Percentiles rank a stretch among this genome's conserved stretches.
phyloP scores from a whole-genome alignment of 768 basidiomycete species.

The Pluteus cervinus region DNA sequence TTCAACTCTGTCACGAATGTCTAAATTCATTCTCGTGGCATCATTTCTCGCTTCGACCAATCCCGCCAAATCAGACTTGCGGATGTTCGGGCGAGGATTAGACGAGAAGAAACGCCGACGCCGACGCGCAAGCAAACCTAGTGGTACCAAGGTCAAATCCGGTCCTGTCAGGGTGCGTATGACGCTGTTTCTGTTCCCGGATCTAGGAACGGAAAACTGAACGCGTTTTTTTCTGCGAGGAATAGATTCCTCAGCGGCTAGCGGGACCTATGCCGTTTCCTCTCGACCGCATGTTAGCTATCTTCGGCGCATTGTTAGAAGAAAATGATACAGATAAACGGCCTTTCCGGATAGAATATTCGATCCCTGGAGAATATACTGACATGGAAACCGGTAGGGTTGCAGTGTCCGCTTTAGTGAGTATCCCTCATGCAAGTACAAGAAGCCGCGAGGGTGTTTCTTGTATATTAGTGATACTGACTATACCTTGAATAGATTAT shows the following conservation, averaged over 20 bases:
- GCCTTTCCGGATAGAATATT: conserved; percentile 38
- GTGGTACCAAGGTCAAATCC: conserved; percentile 25
- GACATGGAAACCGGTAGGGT: conserved; percentile 68
- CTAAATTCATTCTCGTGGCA: conserved; percentile 70
- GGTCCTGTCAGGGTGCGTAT: conserved; percentile 39
- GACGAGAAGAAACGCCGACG: conserved; percentile 53
- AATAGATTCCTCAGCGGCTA: conserved; percentile 68
- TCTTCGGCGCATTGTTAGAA: conserved; percentile 71
- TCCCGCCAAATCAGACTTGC: conserved; percentile 70
- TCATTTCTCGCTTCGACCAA: conserved; percentile 83
- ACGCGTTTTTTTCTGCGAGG: neutral
- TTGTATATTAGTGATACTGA: conserved; percentile 1
- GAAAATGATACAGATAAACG: conserved; percentile 59
- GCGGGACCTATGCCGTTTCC: conserved; percentile 76
- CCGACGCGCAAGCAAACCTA: conserved; percentile 13
- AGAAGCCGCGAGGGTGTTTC: neutral
- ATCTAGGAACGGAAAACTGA: no score
- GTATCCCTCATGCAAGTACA: conserved; percentile 16
- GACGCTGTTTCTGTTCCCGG: neutral
- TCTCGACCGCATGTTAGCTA: conserved; percentile 73
- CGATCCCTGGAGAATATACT: conserved; percentile 61
- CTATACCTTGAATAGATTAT: conserved; percentile 39
- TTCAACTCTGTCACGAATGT: conserved; percentile 53
- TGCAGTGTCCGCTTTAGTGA: conserved; percentile 52
- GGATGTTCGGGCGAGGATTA: conserved; percentile 74